Percentiles rank a stretch among this genome's conserved stretches.
These are phyloP conservation scores for Tricholoma terreum DNA, from an alignment of 768 basidiomycete species.

Conservation along the genomic window DNA sequence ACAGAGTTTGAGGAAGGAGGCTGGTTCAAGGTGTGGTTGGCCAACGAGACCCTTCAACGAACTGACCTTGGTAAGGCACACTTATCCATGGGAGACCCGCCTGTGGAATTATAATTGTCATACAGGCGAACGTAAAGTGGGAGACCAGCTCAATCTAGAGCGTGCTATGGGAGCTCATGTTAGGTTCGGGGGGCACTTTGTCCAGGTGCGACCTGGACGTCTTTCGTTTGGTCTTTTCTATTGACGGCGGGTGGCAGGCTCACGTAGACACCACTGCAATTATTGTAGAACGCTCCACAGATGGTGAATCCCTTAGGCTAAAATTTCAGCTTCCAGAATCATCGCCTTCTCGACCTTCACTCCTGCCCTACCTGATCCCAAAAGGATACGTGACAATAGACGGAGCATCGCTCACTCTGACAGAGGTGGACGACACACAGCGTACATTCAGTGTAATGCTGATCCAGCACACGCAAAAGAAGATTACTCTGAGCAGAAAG, in stretches of 20 bases:
- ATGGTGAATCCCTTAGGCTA: conserved; percentile 88
- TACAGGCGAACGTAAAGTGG: conserved; percentile 72
- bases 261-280: conserved; percentile 91
- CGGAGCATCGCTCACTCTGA: conserved; percentile 90
- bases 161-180: conserved; percentile 91
- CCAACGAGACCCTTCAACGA: conserved; percentile 89
- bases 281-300: conserved; percentile 58
- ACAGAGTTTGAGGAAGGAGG: conserved; percentile 79
- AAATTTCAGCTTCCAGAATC: conserved; percentile 72
- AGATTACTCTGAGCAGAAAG: conserved; percentile 79
- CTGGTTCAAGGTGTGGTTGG: conserved; percentile 92
- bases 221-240: not conserved
- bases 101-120: not conserved
- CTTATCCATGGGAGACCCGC: not conserved
- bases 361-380: conserved; percentile 80
- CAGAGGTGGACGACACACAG: conserved; percentile 61
- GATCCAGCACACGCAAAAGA: conserved; percentile 89
- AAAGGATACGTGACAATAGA: conserved; percentile 97
- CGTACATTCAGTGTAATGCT: conserved; percentile 88
- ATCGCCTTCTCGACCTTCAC: conserved; percentile 54
- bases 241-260: conserved; percentile 47
- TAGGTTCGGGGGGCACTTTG: conserved; percentile 95
- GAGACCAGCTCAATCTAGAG: conserved; percentile 87
- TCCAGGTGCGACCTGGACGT: conserved; percentile 61
- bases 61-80: conserved; percentile 77